Percentiles rank a stretch among this genome's conserved stretches.
Evolutionary conservation across 73 alveolate species (phyloP).

Genomic region (Paramecium tetraurelia): DNA sequence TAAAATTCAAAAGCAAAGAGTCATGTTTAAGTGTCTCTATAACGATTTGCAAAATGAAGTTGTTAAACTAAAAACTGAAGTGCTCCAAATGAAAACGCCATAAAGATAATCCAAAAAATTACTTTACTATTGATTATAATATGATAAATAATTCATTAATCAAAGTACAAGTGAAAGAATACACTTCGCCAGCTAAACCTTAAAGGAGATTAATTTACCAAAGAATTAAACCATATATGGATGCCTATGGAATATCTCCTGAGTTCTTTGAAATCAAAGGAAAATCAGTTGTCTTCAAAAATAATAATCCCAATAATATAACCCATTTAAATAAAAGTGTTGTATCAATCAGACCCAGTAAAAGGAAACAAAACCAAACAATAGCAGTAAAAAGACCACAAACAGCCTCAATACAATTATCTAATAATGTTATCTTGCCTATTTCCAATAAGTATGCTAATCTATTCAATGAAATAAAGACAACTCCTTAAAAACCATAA

Average conservation of each 20-base stretch:
- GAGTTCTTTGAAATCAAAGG: not conserved
- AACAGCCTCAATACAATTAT: not conserved
- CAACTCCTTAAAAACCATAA: not conserved
- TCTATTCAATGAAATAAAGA: not conserved
- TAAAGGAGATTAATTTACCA: not conserved
- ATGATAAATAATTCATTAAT: not conserved
- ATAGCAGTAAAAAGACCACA: not conserved
- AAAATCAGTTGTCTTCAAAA: not conserved
- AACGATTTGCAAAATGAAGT: not conserved
- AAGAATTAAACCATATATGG: constrained; percentile 11
- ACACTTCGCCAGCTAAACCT: not conserved
- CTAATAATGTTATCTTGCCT: not conserved
- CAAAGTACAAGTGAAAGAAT: not conserved
- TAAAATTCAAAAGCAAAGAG: not conserved
- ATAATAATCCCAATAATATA: not conserved
- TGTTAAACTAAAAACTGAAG: not conserved
- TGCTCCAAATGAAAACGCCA: not conserved
- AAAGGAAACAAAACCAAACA: not conserved
- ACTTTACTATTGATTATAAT: not conserved
- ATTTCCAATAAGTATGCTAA: not conserved
- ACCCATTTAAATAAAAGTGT: not conserved
- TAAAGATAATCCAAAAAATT: not conserved
- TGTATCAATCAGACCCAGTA: not conserved
- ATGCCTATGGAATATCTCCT: not conserved
- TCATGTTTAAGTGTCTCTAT: not conserved